Evolutionary conservation across 2,329 filamentous ascomycete species (phyloP).

Genomic region (Emericellopsis cladophorae): DNA sequence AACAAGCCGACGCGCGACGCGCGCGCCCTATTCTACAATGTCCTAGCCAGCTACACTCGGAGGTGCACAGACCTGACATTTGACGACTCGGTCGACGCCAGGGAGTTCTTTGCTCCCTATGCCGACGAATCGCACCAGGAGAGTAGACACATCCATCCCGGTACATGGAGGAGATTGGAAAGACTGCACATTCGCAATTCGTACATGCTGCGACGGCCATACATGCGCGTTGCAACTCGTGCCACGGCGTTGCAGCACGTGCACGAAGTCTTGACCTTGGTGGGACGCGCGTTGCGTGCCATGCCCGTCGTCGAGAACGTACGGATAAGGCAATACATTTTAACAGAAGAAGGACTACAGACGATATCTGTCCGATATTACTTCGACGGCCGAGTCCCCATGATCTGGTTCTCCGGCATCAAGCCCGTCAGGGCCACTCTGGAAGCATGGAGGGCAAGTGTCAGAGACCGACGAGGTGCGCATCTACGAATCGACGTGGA

Average conservation of each 20-base stretch:
- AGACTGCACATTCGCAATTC: constrained; percentile 3
- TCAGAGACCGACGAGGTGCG: neutral
- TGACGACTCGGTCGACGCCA: constrained; percentile 3
- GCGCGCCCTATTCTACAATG: constrained; percentile 2
- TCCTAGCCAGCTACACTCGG: neutral
- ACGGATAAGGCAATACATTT: constrained; percentile 1
- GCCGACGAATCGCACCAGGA: neutral
- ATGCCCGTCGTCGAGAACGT: constrained; percentile 1
- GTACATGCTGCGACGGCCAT: constrained; percentile 3
- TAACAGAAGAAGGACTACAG: neutral
- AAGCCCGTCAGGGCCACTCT: neutral
- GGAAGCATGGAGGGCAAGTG: constrained; percentile 1
- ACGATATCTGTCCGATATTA: neutral
- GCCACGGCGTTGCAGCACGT: constrained; percentile 2
- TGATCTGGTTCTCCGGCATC: neutral
- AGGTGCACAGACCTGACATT: constrained; percentile 1
- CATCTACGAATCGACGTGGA: too few species aligned
- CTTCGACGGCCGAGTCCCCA: neutral
- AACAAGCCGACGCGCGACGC: neutral
- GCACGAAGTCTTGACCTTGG: constrained; percentile 1
- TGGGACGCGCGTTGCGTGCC: constrained; percentile 1
- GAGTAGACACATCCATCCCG: neutral
- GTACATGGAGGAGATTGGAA: neutral
- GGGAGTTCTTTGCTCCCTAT: constrained; percentile 1
- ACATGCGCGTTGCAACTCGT: neutral